These are phyloP conservation scores for Skeletonema menzelii DNA, from an alignment of 108 stramenopile genomes.

Conservation along the genomic window DNA sequence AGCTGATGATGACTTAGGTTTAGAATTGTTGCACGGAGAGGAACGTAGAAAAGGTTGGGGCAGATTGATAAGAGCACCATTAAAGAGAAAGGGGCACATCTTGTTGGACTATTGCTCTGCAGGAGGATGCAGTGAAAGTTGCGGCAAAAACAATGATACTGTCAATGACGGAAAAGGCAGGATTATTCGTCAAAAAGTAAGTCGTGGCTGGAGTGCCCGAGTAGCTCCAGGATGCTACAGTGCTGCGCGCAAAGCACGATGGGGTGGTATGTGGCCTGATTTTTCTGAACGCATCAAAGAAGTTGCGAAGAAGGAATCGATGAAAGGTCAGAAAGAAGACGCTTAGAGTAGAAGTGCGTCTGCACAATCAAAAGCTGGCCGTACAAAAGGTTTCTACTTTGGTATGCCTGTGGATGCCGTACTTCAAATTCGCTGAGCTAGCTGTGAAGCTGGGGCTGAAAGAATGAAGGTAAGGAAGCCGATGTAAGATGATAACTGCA, in stretches of 20 bases:
- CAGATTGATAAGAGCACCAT: slow-evolving; percentile 72
- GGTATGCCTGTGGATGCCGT: too few relatives aligned
- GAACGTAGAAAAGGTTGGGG: slow-evolving; percentile 59
- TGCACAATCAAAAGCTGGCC: not conserved
- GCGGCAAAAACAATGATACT: not conserved
- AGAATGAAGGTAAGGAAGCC: too few relatives aligned
- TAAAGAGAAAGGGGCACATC: slow-evolving; percentile 79
- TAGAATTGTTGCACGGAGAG: slow-evolving; percentile 71
- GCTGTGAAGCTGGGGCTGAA: too few relatives aligned
- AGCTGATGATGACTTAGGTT: slow-evolving; percentile 60
- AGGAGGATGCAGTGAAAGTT: slow-evolving; percentile 14
- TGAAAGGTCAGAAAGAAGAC: not conserved
- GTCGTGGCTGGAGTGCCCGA: slow-evolving; percentile 47
- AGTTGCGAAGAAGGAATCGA: not conserved
- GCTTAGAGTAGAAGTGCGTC: not conserved
- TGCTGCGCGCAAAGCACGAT: slow-evolving; percentile 76
- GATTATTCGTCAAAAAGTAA: slow-evolving; percentile 65
- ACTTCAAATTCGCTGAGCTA: too few relatives aligned
- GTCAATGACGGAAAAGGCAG: slow-evolving; percentile 34
- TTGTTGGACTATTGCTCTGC: slow-evolving; percentile 76
- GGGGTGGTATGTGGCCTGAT: slow-evolving; percentile 88
- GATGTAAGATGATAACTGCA: too few relatives aligned
- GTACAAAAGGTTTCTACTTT: too few relatives aligned
- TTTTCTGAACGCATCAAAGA: slow-evolving; percentile 18
- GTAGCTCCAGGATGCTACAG: slow-evolving; percentile 72